Conservation (phyloP, 2,329 filamentous ascomycete genomes). For the Arthroderma uncinatum region DNA sequence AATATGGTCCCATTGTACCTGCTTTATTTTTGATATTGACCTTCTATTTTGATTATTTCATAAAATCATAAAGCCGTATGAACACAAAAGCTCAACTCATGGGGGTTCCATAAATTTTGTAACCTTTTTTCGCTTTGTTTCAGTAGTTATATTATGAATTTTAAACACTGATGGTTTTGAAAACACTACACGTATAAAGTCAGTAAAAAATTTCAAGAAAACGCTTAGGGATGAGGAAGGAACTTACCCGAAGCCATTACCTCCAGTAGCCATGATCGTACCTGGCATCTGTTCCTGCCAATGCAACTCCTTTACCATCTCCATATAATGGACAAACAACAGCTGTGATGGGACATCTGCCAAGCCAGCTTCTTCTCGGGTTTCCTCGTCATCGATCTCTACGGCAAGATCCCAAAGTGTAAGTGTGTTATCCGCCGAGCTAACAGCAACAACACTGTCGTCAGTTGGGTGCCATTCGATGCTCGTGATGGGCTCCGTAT, state of each 20-base stretch:
- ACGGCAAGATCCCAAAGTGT: slow-evolving; percentile 96
- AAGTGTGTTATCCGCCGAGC: slow-evolving; percentile 83
- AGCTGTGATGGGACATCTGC: slow-evolving; percentile 88
- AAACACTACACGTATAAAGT: slow-evolving; percentile 44
- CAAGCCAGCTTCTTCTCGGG: slow-evolving; percentile 69
- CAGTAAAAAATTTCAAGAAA: slow-evolving; percentile 14
- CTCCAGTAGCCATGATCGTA: slow-evolving; percentile 76
- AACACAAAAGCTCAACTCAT: not conserved
- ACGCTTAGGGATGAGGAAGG: not conserved
- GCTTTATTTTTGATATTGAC: not conserved
- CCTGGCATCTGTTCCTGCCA: slow-evolving; percentile 97
- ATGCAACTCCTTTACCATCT: slow-evolving; percentile 88
- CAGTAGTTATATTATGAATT: not conserved
- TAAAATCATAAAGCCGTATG: not conserved
- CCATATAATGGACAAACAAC: slow-evolving; percentile 92
- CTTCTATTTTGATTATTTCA: not conserved
- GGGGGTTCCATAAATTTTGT: not conserved
- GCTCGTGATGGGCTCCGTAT: slow-evolving; percentile 91
- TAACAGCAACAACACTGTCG: slow-evolving; percentile 88
- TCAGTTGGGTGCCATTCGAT: slow-evolving; percentile 97
- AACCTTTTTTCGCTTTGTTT: not conserved
- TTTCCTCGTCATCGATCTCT: slow-evolving; percentile 90
- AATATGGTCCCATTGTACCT: not conserved
- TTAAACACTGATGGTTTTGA: slow-evolving; percentile 72
- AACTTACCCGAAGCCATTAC: slow-evolving; percentile 59